Percentiles rank a stretch among this genome's conserved stretches.
Evolutionary conservation across 208 protist species (phyloP).

Genomic region (Phytomonas serpens): DNA sequence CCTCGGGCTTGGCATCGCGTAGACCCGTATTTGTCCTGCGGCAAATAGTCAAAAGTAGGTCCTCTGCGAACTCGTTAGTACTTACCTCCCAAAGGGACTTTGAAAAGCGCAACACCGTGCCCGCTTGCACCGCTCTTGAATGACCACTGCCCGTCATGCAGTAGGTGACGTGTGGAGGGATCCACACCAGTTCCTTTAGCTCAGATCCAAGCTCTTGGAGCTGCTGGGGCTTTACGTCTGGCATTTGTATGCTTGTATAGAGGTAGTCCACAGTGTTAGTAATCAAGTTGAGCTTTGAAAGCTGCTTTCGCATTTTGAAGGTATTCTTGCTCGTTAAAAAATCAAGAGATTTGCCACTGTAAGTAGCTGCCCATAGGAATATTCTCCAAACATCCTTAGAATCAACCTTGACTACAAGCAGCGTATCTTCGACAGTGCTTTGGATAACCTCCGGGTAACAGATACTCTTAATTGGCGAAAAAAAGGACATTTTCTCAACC

Average conservation of each 20-base stretch:
- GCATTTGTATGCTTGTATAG: neutral
- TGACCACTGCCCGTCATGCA: constrained; percentile 12
- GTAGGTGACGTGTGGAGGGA: constrained; percentile 26
- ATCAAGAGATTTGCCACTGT: constrained; percentile 21
- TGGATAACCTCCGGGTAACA: constrained; percentile 14
- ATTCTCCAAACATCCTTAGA: constrained; percentile 21
- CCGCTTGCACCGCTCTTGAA: constrained; percentile 19
- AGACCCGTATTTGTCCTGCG: constrained; percentile 31
- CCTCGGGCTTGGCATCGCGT: constrained; percentile 26
- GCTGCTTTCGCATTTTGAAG: constrained; percentile 29
- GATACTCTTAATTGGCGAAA: neutral
- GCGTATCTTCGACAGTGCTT: constrained; percentile 25
- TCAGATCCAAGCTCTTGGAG: neutral
- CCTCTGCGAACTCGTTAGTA: constrained; percentile 35
- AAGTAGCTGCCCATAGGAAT: constrained; percentile 39
- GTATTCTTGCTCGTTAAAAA: constrained; percentile 25
- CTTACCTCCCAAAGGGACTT: constrained; percentile 10
- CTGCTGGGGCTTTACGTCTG: neutral
- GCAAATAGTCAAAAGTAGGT: constrained; percentile 46
- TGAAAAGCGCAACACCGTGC: constrained; percentile 27
- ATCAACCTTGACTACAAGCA: constrained; percentile 23
- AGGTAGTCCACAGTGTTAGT: constrained; percentile 24
- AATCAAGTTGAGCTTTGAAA: constrained; percentile 30
- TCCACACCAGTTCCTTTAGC: constrained; percentile 24
- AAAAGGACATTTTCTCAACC: neutral